phyloP scores from a whole-genome alignment of 148 eudicot species.

The Diospyros lotus region DNA sequence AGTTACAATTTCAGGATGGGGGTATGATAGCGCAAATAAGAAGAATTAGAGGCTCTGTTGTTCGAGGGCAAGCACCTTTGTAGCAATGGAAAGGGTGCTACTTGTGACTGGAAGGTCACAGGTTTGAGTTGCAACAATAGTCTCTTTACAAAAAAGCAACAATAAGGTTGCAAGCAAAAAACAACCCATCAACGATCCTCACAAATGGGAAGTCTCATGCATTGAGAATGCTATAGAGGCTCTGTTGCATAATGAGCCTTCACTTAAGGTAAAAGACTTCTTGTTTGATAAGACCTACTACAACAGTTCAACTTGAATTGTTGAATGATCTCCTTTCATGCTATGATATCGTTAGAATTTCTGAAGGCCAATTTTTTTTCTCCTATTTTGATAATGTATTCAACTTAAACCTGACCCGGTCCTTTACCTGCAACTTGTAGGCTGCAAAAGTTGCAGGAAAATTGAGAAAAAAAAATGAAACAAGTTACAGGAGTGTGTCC shows the following conservation, averaged over 20 bases:
- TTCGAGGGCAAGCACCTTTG: too few relatives aligned
- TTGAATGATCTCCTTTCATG: not conserved
- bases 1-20: too few relatives aligned
- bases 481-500: conserved; percentile 13
- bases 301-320: not conserved
- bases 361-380: not conserved
- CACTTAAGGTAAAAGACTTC: not conserved
- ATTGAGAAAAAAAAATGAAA: conserved; percentile 2
- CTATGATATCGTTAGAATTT: not conserved
- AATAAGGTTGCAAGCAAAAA: too few relatives aligned
- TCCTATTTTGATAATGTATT: not conserved
- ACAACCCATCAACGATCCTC: too few relatives aligned
- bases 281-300: too few relatives aligned
- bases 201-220: not conserved
- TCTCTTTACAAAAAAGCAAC: too few relatives aligned
- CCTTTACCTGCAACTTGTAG: not conserved
- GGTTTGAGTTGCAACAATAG: too few relatives aligned
- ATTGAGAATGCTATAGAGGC: not conserved
- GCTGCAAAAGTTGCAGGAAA: not conserved
- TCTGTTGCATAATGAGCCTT: not conserved
- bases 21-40: too few relatives aligned
- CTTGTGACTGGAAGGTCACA: too few relatives aligned
- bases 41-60: too few relatives aligned
- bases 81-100: too few relatives aligned
- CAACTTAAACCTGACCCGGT: too few relatives aligned